Percentiles rank a stretch among this genome's conserved stretches.
Evolutionary conservation across 139 green algal genomes (phyloP).

Genomic region (Dunaliella primolecta): DNA sequence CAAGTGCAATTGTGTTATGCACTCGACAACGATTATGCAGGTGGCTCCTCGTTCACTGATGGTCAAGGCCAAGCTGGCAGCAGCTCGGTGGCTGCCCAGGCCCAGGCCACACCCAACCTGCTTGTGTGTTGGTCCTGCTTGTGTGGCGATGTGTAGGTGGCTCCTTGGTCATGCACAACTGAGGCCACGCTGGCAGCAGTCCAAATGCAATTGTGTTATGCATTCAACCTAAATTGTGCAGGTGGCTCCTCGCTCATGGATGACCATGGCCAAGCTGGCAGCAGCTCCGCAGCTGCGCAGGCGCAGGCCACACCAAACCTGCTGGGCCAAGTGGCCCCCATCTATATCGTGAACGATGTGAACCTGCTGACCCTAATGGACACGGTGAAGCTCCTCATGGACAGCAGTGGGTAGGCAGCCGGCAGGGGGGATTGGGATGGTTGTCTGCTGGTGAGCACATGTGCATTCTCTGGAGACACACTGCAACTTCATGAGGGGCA

Average conservation of each 20-base stretch:
- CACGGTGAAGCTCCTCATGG: conserved; percentile 28
- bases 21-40: too few relatives aligned
- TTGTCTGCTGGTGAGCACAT: not conserved
- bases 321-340: conserved; percentile 12
- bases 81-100: not conserved
- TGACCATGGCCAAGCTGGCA: not conserved
- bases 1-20: too few relatives aligned
- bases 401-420: not conserved
- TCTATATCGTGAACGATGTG: conserved; percentile 41
- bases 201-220: too few relatives aligned
- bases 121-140: too few relatives aligned
- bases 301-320: not conserved
- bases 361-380: conserved; percentile 46
- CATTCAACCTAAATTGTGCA: too few relatives aligned
- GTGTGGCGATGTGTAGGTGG: too few relatives aligned
- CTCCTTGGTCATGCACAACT: too few relatives aligned
- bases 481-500: too few relatives aligned
- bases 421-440: not conserved
- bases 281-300: not conserved
- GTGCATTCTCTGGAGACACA: not conserved
- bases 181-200: too few relatives aligned
- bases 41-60: too few relatives aligned
- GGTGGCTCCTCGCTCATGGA: conserved; percentile 4
- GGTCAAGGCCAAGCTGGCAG: too few relatives aligned
- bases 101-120: too few relatives aligned